Evolutionary conservation across 495 filamentous ascomycete species (phyloP), one percentile per base, ranked within the genome.

Genomic region (Penicillium lividum): DNA sequence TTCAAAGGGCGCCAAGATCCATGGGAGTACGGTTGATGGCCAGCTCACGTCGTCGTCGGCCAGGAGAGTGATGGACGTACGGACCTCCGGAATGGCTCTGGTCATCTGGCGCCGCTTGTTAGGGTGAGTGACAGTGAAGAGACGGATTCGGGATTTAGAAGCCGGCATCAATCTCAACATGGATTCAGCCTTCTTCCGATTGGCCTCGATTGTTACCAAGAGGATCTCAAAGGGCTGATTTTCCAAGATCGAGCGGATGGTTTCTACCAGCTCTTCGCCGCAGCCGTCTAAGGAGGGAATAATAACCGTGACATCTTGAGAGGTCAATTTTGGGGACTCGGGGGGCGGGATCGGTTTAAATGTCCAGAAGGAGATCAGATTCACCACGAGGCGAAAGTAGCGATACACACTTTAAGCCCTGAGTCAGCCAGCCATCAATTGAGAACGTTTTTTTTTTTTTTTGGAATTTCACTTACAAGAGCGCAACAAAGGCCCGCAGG

Each of bases 41-140:
- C 91, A 93, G 60, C 84, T 86, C 51, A 96, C 91, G 68, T 96
- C 91, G 73, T 94, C 91, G 68, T 96, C 91, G 27, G 89, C 89
- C 68, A 96, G 88, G 50, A 96, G 74, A 11, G 87, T 93, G 61
- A 94, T 87, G 11, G 82, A 68, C 0, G 90, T 93, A 49, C 68
- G 73, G 31, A 94, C 89, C 58, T 89, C 82, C 22, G 90, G 89
- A 48, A 96, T 87, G 2, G 89, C 90, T 56, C 84, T 80, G 56
- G 87, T 89, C 73, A 96, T 90, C 72, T 96, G 91, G 31, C 87
- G 84, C 15, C 91, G 85, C 73, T 96, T 95, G 72, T 96, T 94
- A 13, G 86, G 86, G 61, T 85, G 81, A 7, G 73, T 74, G 48
- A 84, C 76, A 34, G 79, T 80, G 59, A 80, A 79, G 10, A 83